Conservation (phyloP, 441 rosid genomes). For the Eruca vesicaria region DNA sequence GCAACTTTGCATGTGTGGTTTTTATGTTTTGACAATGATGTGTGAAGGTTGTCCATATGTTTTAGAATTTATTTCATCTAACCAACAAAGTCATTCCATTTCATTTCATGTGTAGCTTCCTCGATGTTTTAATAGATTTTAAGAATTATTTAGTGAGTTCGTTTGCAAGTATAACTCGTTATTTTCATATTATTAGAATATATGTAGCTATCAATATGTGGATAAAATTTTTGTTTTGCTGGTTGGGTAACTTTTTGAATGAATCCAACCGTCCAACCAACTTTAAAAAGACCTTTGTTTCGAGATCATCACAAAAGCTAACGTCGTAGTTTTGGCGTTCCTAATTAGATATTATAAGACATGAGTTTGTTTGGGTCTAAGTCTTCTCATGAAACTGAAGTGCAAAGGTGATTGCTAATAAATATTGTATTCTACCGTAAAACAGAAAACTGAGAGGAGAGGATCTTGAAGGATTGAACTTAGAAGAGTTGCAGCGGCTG, state of each 20-base stretch:
- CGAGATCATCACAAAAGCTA: background rate
- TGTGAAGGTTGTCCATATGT: background rate
- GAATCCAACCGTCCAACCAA: background rate
- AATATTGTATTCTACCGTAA: background rate
- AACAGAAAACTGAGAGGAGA: slow-evolving; percentile 86
- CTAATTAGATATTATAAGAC: background rate
- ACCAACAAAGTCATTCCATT: background rate
- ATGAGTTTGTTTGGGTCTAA: background rate
- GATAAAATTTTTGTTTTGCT: background rate
- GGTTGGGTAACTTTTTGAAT: background rate
- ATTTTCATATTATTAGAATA: background rate
- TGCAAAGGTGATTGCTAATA: background rate
- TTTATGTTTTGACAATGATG: background rate
- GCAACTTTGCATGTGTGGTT: background rate
- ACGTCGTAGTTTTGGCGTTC: background rate
- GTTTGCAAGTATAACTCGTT: background rate
- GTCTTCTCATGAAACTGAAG: background rate
- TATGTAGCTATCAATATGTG: background rate
- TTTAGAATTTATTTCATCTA: background rate
- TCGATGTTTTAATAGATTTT: background rate
- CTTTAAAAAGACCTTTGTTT: background rate
- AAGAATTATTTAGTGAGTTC: too few relatives aligned
- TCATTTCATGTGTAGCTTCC: background rate
- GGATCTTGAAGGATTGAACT: slow-evolving; percentile 67
- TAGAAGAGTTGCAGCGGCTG: slow-evolving; percentile 66